phyloP scores from a whole-genome alignment of 495 filamentous ascomycete species.

The Copromyces sp. region DNA sequence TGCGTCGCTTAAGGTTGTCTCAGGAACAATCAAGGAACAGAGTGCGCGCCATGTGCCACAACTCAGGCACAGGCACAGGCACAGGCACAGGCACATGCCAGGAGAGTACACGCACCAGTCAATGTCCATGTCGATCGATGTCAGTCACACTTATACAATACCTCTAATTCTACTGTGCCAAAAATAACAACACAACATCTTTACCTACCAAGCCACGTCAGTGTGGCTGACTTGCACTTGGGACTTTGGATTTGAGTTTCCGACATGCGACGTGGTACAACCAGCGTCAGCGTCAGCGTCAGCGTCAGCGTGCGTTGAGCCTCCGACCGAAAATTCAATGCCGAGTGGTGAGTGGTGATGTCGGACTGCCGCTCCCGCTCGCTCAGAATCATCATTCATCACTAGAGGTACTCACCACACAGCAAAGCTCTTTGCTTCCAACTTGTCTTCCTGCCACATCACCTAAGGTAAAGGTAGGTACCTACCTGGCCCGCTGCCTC shows the following conservation, averaged over 20 bases:
- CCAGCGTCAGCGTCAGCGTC: neutral
- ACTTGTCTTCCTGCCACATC: no score
- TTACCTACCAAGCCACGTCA: neutral
- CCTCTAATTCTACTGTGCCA: no score
- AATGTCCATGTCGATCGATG: neutral
- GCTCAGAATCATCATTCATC: no score
- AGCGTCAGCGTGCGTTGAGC: neutral
- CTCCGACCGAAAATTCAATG: neutral
- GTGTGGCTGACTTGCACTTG: no score
- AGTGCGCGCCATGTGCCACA: neutral
- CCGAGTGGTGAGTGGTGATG: neutral
- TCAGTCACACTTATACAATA: neutral
- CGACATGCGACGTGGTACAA: neutral
- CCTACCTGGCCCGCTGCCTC: no score
- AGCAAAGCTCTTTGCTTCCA: no score
- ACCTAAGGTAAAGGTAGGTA: no score
- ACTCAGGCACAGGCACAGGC: neutral
- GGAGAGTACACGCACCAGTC: neutral
- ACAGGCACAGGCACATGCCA: neutral
- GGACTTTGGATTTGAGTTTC: neutral
- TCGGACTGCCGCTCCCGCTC: no score
- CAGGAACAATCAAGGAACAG: neutral
- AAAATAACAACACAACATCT: neutral
- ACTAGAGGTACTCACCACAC: no score
- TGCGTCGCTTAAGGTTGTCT: neutral